Evolutionary conservation across 805 yeast species (phyloP), one percentile per base, ranked within the genome.

Genomic region (Candida mattraensis): DNA sequence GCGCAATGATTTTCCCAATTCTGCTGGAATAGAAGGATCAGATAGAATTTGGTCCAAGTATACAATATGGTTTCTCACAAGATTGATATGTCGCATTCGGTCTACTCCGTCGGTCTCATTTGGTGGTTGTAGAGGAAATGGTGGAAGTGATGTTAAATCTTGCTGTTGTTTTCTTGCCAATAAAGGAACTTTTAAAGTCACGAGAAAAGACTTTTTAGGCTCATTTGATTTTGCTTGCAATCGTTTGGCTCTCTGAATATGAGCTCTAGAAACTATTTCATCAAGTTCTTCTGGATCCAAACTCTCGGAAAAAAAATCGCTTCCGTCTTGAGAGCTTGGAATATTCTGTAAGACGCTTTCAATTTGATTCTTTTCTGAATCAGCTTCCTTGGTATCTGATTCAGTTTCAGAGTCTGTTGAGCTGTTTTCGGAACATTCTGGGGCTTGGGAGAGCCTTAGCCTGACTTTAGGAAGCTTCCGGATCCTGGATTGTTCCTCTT

Each of bases 261-360:
- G 46, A 5, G 47, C 50, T 20, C 36, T 28, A 8, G 35, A 40
- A 10, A 42, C 40, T 14, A 42, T 45, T n/a, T 37, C 44, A 24
- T 45, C 50, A 19, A 45, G 28, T 13, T 45, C 50, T 5, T 37
- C 44, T 3, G 33, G 29, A 15, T 38, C 41, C 14, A 35, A 19
- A 15, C 36, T 19, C 14, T 39, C 42, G 7, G 50, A 43, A 21
- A 37, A 34, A 10, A 27, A 19, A 18, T 38, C 40, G 29, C 35
- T 35, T 14, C 31, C 42, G 6, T 26, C 26, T 7, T 7, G 20
- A 29, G 24, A 13, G 19, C 24, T 7, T 18, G n/a, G 12, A 11
- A 12, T 20, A 8, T 12, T 10, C 11, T 15, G 17, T 7, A 11
- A 12, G 10, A 12, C 7, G 11, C 23, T 21, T 11, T 9, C 13